Base-by-base conservation (phyloP, 2,329 filamentous ascomycete species). In the Monilinia aucupariae region DNA sequence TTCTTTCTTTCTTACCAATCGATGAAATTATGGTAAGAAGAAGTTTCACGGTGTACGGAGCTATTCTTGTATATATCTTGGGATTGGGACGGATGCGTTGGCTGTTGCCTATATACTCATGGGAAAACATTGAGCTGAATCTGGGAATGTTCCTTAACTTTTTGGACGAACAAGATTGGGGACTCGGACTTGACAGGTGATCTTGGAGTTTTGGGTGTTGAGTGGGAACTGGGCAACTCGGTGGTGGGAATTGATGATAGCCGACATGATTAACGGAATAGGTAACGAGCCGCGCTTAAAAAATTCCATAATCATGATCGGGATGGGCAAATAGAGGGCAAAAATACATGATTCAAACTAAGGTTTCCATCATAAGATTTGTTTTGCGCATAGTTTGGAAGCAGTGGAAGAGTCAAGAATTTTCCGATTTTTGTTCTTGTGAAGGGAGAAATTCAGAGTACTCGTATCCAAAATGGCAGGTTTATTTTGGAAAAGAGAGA, bases 31-130 rank as follows among this genome's bases (percentile, higher is more conserved):
- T 25, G n/a, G n/a, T 22, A 47, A n/a, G 43, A 47, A 12, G 4
- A 5, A 0, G 13, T 47, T 47, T 22, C 8, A 25, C 8, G 9
- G n/a, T 17, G 13, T 8, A 47, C 4, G 41, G 6, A 4, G 4
- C 13, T 25, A 3, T 58, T 58, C 30, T 58, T 48, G 41, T 47
- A 47, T 47, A 56, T 56, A 56, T 56, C 47, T 56, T 58, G 13
- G 54, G 47, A 20, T 34, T 58, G 41, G 54, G 2, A 20, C 15
- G 13, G 27, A 22, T 22, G 20, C 5, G 15, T 37, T 22, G 49
- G n/a, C 30, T 6, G 12, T 25, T 25, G 10, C 54, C 43, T 8
- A 9, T 34, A 34, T 22, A 20, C 9, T 47, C 22, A 47, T 25
- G n/a, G 41, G 20, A 20, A 15, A 47, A 34, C 6, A n/a, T 13